Evolutionary conservation across 768 basidiomycete genomes (phyloP).

Genomic region (Exsudoporus frostii): DNA sequence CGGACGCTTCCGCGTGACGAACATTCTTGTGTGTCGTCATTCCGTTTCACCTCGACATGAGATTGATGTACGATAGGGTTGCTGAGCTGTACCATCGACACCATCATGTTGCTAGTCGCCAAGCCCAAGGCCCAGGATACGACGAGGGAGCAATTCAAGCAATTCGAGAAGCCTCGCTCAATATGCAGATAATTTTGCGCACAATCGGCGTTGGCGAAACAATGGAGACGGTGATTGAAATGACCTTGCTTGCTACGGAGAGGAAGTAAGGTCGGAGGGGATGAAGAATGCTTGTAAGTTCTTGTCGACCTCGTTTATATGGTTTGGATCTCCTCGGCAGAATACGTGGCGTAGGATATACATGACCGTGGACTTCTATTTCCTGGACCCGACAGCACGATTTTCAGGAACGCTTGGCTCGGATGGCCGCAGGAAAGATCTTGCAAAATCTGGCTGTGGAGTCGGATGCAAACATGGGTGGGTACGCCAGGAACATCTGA

Average conservation of each 20-base stretch:
- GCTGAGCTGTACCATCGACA: not conserved
- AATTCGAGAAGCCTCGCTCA: not conserved
- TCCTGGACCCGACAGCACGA: not conserved
- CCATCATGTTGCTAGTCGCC: not conserved
- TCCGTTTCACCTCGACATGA: not conserved
- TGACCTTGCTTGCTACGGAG: not conserved
- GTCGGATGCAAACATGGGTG: not conserved
- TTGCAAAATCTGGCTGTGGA: not conserved
- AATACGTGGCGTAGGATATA: not conserved
- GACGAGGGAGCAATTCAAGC: not conserved
- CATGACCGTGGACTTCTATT: not conserved
- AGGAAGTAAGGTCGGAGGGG: not conserved
- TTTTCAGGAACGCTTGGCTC: not conserved
- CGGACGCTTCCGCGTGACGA: not conserved
- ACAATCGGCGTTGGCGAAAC: not conserved
- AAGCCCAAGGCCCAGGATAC: not conserved
- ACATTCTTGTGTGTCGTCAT: not conserved
- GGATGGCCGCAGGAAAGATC: not conserved
- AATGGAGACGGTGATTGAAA: not conserved
- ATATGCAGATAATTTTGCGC: constrained; percentile 2
- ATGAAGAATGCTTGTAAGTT: not conserved
- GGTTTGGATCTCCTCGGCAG: not conserved
- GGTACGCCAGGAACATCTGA: not conserved
- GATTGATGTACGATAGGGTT: not conserved
- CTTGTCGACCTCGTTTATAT: not conserved